These are phyloP conservation scores for Harrya chromipes DNA, from an alignment of 768 basidiomycete genomes.

Conservation along the genomic window DNA sequence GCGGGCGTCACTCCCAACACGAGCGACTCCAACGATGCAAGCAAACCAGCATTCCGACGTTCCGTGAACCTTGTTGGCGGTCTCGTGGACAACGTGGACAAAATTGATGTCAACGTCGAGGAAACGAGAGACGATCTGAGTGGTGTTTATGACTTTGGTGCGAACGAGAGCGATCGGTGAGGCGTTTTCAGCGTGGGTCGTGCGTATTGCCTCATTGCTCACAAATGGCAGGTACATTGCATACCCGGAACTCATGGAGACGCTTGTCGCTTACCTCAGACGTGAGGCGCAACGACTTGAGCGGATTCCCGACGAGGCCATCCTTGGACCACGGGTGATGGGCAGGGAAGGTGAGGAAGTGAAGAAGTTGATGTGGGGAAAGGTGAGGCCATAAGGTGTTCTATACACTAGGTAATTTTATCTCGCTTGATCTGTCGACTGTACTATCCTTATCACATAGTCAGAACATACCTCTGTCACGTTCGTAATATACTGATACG, in stretches of 20 bases:
- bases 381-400: slow-evolving; percentile 15
- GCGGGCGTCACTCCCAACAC: slow-evolving; percentile 5
- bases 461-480: slow-evolving; percentile 3
- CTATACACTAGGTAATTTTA: not conserved
- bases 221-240: slow-evolving; percentile 57
- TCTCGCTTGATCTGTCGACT: too few species aligned
- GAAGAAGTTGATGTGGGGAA: slow-evolving; percentile 30
- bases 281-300: slow-evolving; percentile 73
- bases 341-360: slow-evolving; percentile 34
- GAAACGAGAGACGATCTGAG: slow-evolving; percentile 62
- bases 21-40: slow-evolving; percentile 3
- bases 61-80: slow-evolving; percentile 72
- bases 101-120: slow-evolving; percentile 56
- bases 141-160: slow-evolving; percentile 68
- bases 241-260: slow-evolving; percentile 74
- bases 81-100: slow-evolving; percentile 55
- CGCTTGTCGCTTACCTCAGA: slow-evolving; percentile 65
- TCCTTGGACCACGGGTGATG: slow-evolving; percentile 32
- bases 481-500: slow-evolving; percentile 1
- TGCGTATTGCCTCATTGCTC: not conserved
- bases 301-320: slow-evolving; percentile 39
- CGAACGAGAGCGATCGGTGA: slow-evolving; percentile 42
- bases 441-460: not conserved
- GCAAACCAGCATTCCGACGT: slow-evolving; percentile 44
- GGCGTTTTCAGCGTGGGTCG: not conserved